phyloP scores from a whole-genome alignment of 768 basidiomycete species.

The Russula earlei region DNA sequence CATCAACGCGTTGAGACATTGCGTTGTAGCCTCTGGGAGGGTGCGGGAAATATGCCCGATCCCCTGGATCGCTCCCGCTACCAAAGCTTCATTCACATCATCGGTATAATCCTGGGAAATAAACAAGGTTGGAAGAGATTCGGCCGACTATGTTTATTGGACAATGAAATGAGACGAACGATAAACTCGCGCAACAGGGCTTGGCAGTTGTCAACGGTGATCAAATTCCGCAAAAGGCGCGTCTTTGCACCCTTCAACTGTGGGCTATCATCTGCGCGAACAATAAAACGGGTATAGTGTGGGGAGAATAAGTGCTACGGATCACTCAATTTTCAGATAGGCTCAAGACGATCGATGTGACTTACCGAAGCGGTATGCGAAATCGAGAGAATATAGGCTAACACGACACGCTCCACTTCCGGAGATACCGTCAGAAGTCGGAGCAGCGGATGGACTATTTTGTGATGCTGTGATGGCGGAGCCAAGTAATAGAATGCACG shows the following conservation, averaged over 20 bases:
- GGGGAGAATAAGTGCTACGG: conserved; percentile 54
- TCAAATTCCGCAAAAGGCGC: conserved; percentile 54
- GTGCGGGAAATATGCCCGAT: conserved; percentile 66
- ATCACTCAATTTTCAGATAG: background rate
- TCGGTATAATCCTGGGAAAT: conserved; percentile 63
- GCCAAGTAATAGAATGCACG: conserved; percentile 69
- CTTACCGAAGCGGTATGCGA: conserved; percentile 58
- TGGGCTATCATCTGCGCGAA: conserved; percentile 56
- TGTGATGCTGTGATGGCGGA: conserved; percentile 42
- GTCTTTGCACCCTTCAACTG: conserved; percentile 71
- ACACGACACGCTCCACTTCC: conserved; percentile 68
- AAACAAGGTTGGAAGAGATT: background rate
- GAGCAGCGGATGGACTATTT: conserved; percentile 63
- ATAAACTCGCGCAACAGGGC: conserved; percentile 75
- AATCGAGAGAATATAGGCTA: conserved; percentile 63
- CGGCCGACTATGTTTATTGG: background rate
- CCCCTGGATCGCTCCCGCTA: conserved; percentile 63
- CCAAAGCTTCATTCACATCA: conserved; percentile 64
- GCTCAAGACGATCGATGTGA: conserved; percentile 30
- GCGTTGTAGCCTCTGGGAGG: conserved; percentile 58
- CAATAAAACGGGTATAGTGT: conserved; percentile 56
- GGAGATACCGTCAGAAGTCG: conserved; percentile 56
- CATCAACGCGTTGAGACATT: conserved; percentile 70
- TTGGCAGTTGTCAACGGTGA: conserved; percentile 57
- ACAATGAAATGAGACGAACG: conserved; percentile 37